Conservation (phyloP, 441 rosid genomes). For the Eutrema salsugineum region DNA sequence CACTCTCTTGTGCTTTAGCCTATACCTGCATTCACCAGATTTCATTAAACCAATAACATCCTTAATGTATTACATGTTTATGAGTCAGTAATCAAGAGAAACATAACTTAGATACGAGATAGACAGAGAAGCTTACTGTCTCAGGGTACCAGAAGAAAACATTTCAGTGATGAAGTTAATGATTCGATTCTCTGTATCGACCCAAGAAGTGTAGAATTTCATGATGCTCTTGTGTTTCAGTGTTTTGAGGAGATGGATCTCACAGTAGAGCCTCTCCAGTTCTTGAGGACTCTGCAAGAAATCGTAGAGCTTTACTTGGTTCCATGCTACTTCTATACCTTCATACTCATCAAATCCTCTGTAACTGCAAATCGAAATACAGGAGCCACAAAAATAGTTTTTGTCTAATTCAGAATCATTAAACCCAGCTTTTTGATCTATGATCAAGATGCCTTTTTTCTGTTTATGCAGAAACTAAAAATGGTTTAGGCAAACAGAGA, state of each 20-base stretch:
- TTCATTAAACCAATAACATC: neutral
- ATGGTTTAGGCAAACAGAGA: neutral
- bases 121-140: constrained; percentile 54
- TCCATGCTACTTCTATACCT: constrained; percentile 99
- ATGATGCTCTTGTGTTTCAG: constrained; percentile 86
- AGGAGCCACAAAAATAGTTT: neutral
- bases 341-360: constrained; percentile 95
- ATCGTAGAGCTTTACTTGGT: constrained; percentile 90
- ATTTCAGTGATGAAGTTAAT: constrained; percentile 92
- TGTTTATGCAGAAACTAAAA: neutral
- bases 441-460: neutral
- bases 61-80: neutral
- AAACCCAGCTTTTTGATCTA: neutral
- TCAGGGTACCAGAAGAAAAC: constrained; percentile 94
- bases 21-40: constrained; percentile 43
- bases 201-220: constrained; percentile 95
- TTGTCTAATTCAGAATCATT: neutral
- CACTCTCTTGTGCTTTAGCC: constrained; percentile 85
- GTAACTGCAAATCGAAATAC: constrained; percentile 51
- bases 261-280: constrained; percentile 89
- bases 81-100: neutral
- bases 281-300: constrained; percentile 89
- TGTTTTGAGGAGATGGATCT: constrained; percentile 92
- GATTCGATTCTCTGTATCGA: constrained; percentile 74
- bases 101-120: neutral